Base-by-base conservation (phyloP, 1,284 basidiomycete genomes). In the Cryptococcus wingfieldii region DNA sequence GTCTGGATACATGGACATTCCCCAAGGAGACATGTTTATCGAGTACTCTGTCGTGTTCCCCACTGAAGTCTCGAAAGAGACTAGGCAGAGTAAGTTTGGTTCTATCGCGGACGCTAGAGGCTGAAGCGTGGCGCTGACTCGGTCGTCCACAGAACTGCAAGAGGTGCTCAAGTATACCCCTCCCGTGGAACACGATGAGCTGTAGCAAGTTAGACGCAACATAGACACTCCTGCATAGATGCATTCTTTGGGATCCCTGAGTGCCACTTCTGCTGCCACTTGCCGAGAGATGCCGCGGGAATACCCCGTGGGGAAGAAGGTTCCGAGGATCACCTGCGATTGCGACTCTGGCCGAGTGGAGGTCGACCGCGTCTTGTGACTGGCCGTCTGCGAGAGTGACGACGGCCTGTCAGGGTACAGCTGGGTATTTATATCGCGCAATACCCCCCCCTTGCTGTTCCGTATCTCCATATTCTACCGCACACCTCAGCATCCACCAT, bases 11-110 rank as follows among this genome's bases (percentile, higher is more conserved):
- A 82, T 83, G 58, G 74, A 75, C 53, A 77, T 81, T 10, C 79
- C 80, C 3, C 82, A 86, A 61, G 94, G 94, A 28, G 86, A 94
- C 73, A 79, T 97, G 53, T 97, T 84, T 69, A 82, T 97, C 50
- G 91, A 96, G 74, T 97, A 94, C 77, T 88, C 83, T 51, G 89
- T 97, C 49, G 85, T 96, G 23, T 76, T 97, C 53, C 94, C 93
- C 0, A 78, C 82, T 44, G 81, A 85, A 49, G 76, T 97, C 23
- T 81, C 84, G 41, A 68, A 82, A 46, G 82, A 84, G 39, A 82
- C 83, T 58, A 83, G 84, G 66, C 81, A 80, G 72, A 88, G 90
- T 93, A 52, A 68, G 76, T 69, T 31, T 7, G 2, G 46, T 27
- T n/a, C n/a, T 23, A 16, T 12, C 4, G 28, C 5, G 14, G 14